Evolutionary conservation across 768 basidiomycete species (phyloP).

Genomic region (Lactarius sanguifluus): DNA sequence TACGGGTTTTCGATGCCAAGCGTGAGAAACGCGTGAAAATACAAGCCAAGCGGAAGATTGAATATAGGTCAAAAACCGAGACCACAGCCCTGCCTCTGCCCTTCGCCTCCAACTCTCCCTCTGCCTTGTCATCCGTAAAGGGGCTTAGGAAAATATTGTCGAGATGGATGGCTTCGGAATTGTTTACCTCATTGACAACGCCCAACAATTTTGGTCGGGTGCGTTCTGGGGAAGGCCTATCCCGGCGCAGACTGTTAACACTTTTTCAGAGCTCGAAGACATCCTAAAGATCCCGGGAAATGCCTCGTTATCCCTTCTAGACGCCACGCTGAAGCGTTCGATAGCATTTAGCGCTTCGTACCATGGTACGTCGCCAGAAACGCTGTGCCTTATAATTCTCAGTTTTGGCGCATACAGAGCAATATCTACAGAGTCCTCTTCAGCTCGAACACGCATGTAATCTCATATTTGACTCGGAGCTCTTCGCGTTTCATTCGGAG

Average conservation of each 20-base stretch:
- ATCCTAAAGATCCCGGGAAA: constrained; percentile 65
- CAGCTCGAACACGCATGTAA: constrained; percentile 84
- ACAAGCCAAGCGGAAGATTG: background rate
- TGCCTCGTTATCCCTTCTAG: constrained; percentile 69
- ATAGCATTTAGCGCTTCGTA: constrained; percentile 78
- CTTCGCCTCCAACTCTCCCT: background rate
- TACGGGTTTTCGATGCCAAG: background rate
- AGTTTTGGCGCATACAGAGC: constrained; percentile 48
- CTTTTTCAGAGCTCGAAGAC: constrained; percentile 77
- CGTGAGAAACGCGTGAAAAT: constrained; percentile 4
- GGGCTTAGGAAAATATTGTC: background rate
- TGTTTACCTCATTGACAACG: constrained; percentile 76
- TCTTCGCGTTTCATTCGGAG: constrained; percentile 90
- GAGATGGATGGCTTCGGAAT: constrained; percentile 72
- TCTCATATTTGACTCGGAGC: constrained; percentile 75
- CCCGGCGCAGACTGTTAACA: constrained; percentile 15
- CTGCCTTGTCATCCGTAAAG: background rate
- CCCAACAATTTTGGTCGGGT: constrained; percentile 93
- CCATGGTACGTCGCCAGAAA: constrained; percentile 59
- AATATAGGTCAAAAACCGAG: background rate
- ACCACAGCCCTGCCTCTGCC: background rate
- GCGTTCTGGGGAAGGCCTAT: constrained; percentile 33
- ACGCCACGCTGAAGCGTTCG: constrained; percentile 75
- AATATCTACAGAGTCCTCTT: constrained; percentile 78
- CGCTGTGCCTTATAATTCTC: background rate